Evolutionary conservation across 2,329 filamentous ascomycete species (phyloP).

Genomic region (Colletotrichum tropicicola): DNA sequence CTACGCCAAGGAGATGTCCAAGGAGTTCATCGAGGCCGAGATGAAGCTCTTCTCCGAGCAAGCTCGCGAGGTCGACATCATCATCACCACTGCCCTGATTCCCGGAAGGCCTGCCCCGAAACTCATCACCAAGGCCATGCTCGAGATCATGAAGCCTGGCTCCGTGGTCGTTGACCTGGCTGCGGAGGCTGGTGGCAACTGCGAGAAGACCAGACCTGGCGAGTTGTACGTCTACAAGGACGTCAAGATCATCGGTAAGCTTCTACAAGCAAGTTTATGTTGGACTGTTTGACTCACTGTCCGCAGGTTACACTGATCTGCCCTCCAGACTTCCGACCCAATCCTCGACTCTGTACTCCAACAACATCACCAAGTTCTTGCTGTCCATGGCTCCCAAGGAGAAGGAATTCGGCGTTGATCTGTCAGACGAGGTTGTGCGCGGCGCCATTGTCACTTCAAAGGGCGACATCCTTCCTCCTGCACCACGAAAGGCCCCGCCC

Average conservation of each 20-base stretch:
- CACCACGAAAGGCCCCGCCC: constrained; percentile 72
- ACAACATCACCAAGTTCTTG: constrained; percentile 91
- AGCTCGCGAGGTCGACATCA: constrained; percentile 87
- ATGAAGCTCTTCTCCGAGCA: constrained; percentile 94
- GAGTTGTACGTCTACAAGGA: constrained; percentile 77
- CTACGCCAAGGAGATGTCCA: constrained; percentile 94
- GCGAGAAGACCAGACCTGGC: constrained; percentile 80
- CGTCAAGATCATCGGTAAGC: constrained; percentile 82
- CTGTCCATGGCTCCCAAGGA: constrained; percentile 83
- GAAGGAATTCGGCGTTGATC: constrained; percentile 81
- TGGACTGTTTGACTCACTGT: constrained; percentile 34
- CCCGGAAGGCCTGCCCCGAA: constrained; percentile 85
- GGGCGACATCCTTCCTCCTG: constrained; percentile 78
- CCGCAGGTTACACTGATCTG: constrained; percentile 80
- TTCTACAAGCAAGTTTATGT: neutral
- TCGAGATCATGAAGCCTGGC: constrained; percentile 88
- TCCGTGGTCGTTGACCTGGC: constrained; percentile 90
- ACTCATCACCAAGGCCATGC: constrained; percentile 82
- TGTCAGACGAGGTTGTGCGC: constrained; percentile 86
- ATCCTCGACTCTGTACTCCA: constrained; percentile 89
- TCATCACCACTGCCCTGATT: constrained; percentile 92
- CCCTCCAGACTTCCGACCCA: constrained; percentile 89
- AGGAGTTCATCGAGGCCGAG: constrained; percentile 91
- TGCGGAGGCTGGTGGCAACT: constrained; percentile 88
- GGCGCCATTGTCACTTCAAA: constrained; percentile 85